These are phyloP conservation scores for Epichloe bromicola DNA, from an alignment of 2,329 filamentous ascomycete genomes.

Conservation along the genomic window DNA sequence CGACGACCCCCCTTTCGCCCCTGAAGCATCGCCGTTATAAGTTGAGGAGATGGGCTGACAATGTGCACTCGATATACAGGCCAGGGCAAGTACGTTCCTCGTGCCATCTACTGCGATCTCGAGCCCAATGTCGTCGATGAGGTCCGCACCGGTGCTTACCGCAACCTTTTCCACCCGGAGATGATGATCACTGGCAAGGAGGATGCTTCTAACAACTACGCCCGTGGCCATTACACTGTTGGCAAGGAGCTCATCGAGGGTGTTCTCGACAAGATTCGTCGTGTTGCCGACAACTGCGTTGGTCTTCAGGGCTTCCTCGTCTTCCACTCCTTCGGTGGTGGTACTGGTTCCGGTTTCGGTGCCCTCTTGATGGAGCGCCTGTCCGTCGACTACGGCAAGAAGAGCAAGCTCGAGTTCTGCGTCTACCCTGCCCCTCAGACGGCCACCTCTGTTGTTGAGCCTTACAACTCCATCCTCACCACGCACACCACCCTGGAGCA, in stretches of 20 bases:
- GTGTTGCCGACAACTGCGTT: slow-evolving; percentile 93
- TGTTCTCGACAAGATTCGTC: slow-evolving; percentile 94
- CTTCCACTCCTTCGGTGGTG: slow-evolving; percentile 99
- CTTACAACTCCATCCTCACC: slow-evolving; percentile 98
- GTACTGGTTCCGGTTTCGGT: slow-evolving; percentile 97
- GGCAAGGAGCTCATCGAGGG: slow-evolving; percentile 99
- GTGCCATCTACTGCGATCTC: slow-evolving; percentile 98
- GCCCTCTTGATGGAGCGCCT: slow-evolving; percentile 97
- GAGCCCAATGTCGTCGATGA: slow-evolving; percentile 99
- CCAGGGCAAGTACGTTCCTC: slow-evolving; percentile 96
- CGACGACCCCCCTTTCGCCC: neutral
- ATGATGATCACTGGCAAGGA: slow-evolving; percentile 99
- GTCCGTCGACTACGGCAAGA: slow-evolving; percentile 98
- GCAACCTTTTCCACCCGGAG: slow-evolving; percentile 94
- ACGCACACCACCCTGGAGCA: slow-evolving; percentile 99
- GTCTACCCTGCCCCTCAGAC: slow-evolving; percentile 97
- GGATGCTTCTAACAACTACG: slow-evolving; percentile 99
- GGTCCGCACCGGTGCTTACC: slow-evolving; percentile 94
- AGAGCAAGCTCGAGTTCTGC: slow-evolving; percentile 99
- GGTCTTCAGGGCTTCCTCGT: slow-evolving; percentile 98
- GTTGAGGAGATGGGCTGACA: neutral
- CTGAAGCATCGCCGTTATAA: neutral
- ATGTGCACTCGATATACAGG: slow-evolving; percentile 37
- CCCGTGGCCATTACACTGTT: slow-evolving; percentile 98
- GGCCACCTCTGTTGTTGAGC: slow-evolving; percentile 94